phyloP scores from a whole-genome alignment of 352 stramenopile species.

The Phytophthora cryptogea region DNA sequence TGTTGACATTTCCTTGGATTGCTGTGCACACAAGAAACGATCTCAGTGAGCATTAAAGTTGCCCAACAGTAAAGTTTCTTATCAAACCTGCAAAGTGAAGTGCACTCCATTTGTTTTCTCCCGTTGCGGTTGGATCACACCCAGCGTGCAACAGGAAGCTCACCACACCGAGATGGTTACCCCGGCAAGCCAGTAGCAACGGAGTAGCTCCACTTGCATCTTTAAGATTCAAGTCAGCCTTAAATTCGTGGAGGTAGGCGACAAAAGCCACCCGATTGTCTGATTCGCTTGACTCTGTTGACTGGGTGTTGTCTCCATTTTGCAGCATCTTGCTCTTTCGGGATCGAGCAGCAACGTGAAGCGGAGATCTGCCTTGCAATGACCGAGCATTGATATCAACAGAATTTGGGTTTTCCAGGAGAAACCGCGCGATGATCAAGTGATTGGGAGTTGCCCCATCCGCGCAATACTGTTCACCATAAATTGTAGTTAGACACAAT shows the following conservation, averaged over 20 bases:
- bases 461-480: slow-evolving; percentile 49
- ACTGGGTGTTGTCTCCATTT: neutral
- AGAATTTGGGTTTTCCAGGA: slow-evolving; percentile 29
- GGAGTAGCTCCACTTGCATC: slow-evolving; percentile 46
- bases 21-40: slow-evolving; percentile 16
- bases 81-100: slow-evolving; percentile 50
- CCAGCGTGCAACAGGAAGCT: slow-evolving; percentile 34
- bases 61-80: neutral
- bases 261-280: slow-evolving; percentile 30
- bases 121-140: slow-evolving; percentile 37
- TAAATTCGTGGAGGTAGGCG: slow-evolving; percentile 29
- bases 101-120: slow-evolving; percentile 40
- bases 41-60: neutral
- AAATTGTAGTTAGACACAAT: neutral
- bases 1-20: slow-evolving; percentile 33
- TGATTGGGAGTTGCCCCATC: slow-evolving; percentile 35
- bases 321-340: neutral
- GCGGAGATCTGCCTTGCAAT: slow-evolving; percentile 53
- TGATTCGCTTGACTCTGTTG: neutral
- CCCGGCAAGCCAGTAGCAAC: slow-evolving; percentile 43
- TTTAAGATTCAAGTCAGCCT: slow-evolving; percentile 41
- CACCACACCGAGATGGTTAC: slow-evolving; percentile 27
- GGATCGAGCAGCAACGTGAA: slow-evolving; percentile 47
- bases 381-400: slow-evolving; percentile 45
- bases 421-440: slow-evolving; percentile 38